Evolutionary conservation across 2,329 filamentous ascomycete genomes (phyloP), one percentile per base, ranked within the genome.

Genomic region (Botrytis squamosa): DNA sequence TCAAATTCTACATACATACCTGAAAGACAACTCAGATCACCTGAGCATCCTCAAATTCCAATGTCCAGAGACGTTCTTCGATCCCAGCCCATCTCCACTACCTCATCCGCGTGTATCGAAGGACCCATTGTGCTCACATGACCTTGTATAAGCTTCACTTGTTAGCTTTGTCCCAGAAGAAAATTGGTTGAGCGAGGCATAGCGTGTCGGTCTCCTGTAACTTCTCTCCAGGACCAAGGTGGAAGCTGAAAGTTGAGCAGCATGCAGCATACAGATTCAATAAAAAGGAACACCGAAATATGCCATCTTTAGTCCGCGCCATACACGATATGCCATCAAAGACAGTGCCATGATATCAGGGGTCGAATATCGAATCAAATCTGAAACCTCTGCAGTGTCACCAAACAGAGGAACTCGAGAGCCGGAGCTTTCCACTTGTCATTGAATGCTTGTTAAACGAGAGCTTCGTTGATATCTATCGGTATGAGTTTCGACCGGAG

Each of bases 301-400:
- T 18, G 7, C 3, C 3, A 0, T 12, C 3, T 4, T 18, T 29
- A 3, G n/a, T 57, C n/a, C 4, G 6, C 0, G 3, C 16, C 7
- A 18, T 29, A 1, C 3, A 2, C 14, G 3, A 18, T n/a, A 16
- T n/a, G 3, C 9, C 12, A 55, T n/a, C 3, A 7, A 4, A 9
- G 0, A 14, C 5, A 16, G 0, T 7, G 25, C 12, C 8, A 9
- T 16, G 14, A 29, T 4, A 33, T 57, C 0, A 5, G 1, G 1
- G 29, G 0, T 16, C 16, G 14, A 33, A 57, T 18, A 18, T 3
- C n/a, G 3, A 57, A 57, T 18, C 7, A 14, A 29, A 29, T 3
- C 7, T 57, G 14, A 57, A 18, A 18, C 0, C 14, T 18, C n/a
- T 29, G 52, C n/a, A 12, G 14, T 29, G 6, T 18, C 0, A 57